Evolutionary conservation across 257 asterid genomes (phyloP).

Genomic region (Nyctanthes arbortristis): DNA sequence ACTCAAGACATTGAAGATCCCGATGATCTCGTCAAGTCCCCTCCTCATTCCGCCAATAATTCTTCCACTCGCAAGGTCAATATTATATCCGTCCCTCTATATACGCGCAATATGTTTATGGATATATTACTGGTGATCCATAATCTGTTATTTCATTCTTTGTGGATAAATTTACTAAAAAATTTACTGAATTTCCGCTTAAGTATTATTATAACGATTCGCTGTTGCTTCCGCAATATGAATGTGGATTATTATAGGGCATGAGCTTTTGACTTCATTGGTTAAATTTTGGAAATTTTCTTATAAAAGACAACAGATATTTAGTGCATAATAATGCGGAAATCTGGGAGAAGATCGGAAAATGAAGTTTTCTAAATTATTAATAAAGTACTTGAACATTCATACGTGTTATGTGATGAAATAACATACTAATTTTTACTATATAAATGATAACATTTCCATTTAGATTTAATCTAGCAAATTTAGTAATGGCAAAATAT

Average conservation of each 20-base stretch:
- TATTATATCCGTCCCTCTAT: neutral
- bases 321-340: neutral
- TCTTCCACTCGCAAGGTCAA: constrained; percentile 86
- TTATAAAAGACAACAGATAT: neutral
- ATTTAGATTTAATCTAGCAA: neutral
- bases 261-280: neutral
- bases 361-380: neutral
- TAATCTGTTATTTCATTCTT: too few relatives aligned
- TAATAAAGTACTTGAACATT: neutral
- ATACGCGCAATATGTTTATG: neutral
- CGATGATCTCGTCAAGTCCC: constrained; percentile 62
- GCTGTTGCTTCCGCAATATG: neutral
- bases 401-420: too few relatives aligned
- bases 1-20: constrained; percentile 67
- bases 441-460: neutral
- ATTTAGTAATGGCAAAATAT: neutral
- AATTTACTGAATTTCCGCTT: neutral
- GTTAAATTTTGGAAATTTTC: neutral
- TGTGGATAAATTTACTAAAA: neutral
- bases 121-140: neutral
- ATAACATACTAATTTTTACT: too few relatives aligned
- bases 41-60: constrained; percentile 74
- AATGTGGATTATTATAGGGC: neutral
- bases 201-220: too few relatives aligned
- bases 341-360: neutral